These are phyloP conservation scores for Trichoderma endophyticum DNA, from an alignment of 2,329 filamentous ascomycete genomes.

Conservation along the genomic window DNA sequence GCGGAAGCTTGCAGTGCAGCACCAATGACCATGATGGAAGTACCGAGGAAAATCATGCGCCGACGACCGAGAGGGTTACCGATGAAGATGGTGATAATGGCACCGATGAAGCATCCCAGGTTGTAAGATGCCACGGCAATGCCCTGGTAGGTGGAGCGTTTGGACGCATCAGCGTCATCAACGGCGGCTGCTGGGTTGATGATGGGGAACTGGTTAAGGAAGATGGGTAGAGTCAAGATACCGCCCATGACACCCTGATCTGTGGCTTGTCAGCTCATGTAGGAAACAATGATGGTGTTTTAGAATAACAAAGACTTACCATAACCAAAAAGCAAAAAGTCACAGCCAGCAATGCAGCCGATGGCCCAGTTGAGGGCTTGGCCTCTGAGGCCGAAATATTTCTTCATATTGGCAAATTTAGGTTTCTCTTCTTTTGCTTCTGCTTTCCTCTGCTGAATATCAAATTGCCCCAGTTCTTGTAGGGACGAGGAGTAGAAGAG, in stretches of 20 bases:
- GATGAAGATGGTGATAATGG: conserved; percentile 63
- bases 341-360: conserved; percentile 67
- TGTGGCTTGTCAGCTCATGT: conserved; percentile 32
- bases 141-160: conserved; percentile 51
- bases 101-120: conserved; percentile 61
- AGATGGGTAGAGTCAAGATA: conserved; percentile 64
- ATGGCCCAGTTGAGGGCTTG: conserved; percentile 65
- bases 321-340: conserved; percentile 63
- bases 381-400: conserved; percentile 65
- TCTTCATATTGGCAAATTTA: conserved; percentile 30
- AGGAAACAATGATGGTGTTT: background rate
- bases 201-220: conserved; percentile 56
- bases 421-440: background rate
- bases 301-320: conserved; percentile 34
- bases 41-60: conserved; percentile 58
- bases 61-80: conserved; percentile 61
- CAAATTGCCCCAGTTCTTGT: background rate
- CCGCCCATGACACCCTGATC: conserved; percentile 76
- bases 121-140: conserved; percentile 57
- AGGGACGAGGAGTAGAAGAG: background rate
- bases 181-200: conserved; percentile 41
- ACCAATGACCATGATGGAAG: conserved; percentile 56
- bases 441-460: background rate
- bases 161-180: conserved; percentile 36
- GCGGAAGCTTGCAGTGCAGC: conserved; percentile 58